phyloP scores from a whole-genome alignment of 176 grass and related monocot genomes.

The Zoysia japonica region DNA sequence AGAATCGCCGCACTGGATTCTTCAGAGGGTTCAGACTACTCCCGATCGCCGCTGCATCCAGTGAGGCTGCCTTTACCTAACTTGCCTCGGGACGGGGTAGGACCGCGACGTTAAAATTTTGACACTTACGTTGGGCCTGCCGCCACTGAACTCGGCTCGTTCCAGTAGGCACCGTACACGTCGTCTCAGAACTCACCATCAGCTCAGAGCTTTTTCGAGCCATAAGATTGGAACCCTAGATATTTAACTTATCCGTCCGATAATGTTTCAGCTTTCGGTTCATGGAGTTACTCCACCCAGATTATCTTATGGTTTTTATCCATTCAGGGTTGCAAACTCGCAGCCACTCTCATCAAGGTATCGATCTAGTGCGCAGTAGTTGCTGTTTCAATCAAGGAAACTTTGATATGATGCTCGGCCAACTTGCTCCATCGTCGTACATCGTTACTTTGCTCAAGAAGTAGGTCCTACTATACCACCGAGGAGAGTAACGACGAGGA shows the following conservation, averaged over 20 bases:
- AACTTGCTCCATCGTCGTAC: neutral
- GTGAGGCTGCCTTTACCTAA: slow-evolving; percentile 5
- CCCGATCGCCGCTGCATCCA: neutral
- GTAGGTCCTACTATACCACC: neutral
- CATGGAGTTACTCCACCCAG: slow-evolving; percentile 19
- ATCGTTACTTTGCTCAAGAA: neutral
- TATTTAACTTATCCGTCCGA: neutral
- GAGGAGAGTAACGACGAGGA: neutral
- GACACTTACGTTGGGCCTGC: slow-evolving; percentile 2
- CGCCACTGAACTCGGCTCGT: neutral
- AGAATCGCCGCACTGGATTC: neutral
- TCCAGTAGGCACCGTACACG: slow-evolving; percentile 31
- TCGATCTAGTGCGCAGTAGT: no score
- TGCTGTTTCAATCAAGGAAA: neutral
- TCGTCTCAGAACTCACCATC: slow-evolving; percentile 3
- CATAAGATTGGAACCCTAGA: neutral
- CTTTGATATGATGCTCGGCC: neutral
- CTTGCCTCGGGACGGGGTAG: neutral
- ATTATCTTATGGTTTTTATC: neutral
- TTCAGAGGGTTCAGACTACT: neutral
- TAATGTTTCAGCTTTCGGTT: slow-evolving; percentile 15
- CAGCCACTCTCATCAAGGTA: neutral
- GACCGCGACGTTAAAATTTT: slow-evolving; percentile 2
- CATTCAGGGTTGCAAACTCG: neutral
- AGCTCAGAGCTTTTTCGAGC: neutral